Evolutionary conservation across 2,329 filamentous ascomycete genomes (phyloP).

Genomic region (Penicillium sp.): DNA sequence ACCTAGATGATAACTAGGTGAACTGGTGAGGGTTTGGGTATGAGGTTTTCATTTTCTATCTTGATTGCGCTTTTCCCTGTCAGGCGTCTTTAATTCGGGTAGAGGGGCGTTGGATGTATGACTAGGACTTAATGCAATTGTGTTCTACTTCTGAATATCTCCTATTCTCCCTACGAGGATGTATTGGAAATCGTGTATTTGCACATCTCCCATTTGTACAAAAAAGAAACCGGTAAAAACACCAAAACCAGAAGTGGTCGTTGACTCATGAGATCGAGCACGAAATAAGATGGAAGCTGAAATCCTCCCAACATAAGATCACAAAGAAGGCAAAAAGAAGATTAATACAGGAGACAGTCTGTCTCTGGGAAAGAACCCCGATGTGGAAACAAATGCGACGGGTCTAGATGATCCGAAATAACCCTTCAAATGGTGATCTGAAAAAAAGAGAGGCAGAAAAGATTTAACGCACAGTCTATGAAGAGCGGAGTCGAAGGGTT

Average conservation of each 20-base stretch:
- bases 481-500: constrained; percentile 4
- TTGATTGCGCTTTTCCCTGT: neutral
- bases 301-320: constrained; percentile 6
- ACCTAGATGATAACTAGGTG: constrained; percentile 27
- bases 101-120: neutral
- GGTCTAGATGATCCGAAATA: constrained; percentile 16
- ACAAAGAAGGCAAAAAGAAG: constrained; percentile 8
- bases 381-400: constrained; percentile 10
- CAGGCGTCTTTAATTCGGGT: neutral
- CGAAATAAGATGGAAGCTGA: constrained; percentile 1
- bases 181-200: constrained; percentile 11
- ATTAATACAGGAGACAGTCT: constrained; percentile 21
- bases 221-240: constrained; percentile 7
- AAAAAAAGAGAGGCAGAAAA: constrained; percentile 1
- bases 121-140: neutral
- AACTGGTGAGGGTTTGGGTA: neutral
- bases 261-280: constrained; percentile 15
- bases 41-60: neutral
- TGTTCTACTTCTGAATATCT: neutral
- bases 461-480: constrained; percentile 18
- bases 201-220: constrained; percentile 20
- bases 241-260: constrained; percentile 9
- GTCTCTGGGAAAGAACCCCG: neutral
- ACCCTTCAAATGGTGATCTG: neutral
- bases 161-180: neutral